Percentiles rank a stretch among this genome's conserved stretches.
phyloP scores from a whole-genome alignment of 345 rosid genomes.

The Salix suchowensis region DNA sequence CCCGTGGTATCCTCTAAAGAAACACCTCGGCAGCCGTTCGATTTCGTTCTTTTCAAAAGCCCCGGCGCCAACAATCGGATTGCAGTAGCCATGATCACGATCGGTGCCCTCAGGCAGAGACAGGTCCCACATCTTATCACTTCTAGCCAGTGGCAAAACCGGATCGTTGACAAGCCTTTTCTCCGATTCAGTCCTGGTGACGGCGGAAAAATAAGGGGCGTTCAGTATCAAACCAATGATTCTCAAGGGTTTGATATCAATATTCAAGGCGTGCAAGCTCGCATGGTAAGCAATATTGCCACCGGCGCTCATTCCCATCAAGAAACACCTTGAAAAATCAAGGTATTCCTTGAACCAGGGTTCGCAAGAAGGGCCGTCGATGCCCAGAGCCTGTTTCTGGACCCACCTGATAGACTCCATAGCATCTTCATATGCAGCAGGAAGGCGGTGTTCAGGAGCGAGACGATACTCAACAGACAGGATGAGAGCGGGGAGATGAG shows the following conservation, averaged over 20 bases:
- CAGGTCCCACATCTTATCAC: conserved; percentile 61
- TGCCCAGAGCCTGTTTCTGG: conserved; percentile 44
- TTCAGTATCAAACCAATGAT: conserved; percentile 63
- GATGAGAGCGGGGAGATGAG: conserved; percentile 44
- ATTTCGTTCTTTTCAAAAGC: conserved; percentile 30
- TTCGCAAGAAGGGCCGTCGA: conserved; percentile 33
- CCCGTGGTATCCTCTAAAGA: conserved; percentile 52
- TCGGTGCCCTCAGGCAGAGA: conserved; percentile 57
- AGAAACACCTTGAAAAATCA: conserved; percentile 53
- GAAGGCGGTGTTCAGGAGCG: conserved; percentile 87
- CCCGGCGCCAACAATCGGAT: conserved; percentile 35
- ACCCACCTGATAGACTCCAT: conserved; percentile 65
- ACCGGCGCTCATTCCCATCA: conserved; percentile 72
- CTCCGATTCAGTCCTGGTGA: conserved; percentile 58
- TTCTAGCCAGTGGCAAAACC: conserved; percentile 45
- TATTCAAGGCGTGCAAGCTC: conserved; percentile 39
- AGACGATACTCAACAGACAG: conserved; percentile 84
- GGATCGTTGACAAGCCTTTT: conserved; percentile 38
- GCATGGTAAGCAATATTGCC: conserved; percentile 70
- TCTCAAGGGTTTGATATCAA: conserved; percentile 42
- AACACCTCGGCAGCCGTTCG: conserved; percentile 46
- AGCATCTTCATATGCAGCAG: conserved; percentile 83
- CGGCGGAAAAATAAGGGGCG: conserved; percentile 64
- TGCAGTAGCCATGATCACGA: conserved; percentile 71
- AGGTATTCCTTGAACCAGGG: conserved; percentile 57